Conservation (phyloP, 495 filamentous ascomycete genomes). For the Cercophora samala region DNA sequence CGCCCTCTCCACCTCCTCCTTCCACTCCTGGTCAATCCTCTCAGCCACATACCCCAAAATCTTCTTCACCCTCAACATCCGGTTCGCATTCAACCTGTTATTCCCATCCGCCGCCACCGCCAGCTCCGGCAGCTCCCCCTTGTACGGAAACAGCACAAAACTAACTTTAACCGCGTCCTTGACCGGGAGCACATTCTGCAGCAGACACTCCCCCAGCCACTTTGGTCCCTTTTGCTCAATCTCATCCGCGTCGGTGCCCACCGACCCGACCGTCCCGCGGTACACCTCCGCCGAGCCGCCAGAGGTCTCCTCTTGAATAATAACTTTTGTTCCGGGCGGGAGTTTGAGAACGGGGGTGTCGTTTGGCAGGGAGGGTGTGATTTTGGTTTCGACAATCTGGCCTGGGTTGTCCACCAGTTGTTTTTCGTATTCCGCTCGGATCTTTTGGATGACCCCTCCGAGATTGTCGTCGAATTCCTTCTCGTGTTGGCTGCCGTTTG, state of each 20-base stretch:
- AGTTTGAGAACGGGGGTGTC: conserved; percentile 84
- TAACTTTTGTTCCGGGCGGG: conserved; percentile 74
- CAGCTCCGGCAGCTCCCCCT: conserved; percentile 69
- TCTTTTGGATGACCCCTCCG: conserved; percentile 71
- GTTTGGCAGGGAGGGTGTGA: conserved; percentile 72
- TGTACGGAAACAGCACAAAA: conserved; percentile 83
- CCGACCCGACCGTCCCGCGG: conserved; percentile 74
- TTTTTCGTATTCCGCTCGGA: conserved; percentile 73
- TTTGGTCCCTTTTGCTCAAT: conserved; percentile 81
- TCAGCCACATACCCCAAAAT: conserved; percentile 91
- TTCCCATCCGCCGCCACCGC: conserved; percentile 62
- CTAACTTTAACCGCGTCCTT: conserved; percentile 95
- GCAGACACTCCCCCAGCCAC: conserved; percentile 89
- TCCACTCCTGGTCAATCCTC: conserved; percentile 65
- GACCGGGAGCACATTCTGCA: conserved; percentile 75
- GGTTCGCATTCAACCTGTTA: conserved; percentile 88
- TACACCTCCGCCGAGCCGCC: conserved; percentile 92
- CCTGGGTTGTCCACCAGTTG: conserved; percentile 55
- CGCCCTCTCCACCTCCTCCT: conserved; percentile 50
- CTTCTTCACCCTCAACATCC: conserved; percentile 94
- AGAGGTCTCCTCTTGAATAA: conserved; percentile 92
- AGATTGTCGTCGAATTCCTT: conserved; percentile 82
- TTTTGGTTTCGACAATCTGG: conserved; percentile 55
- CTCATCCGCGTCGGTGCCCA: conserved; percentile 73
- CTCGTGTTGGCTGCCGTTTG: conserved; percentile 69